Percentiles rank a stretch among this genome's conserved stretches.
Evolutionary conservation across 106 monocot species (phyloP).

Genomic region (Ottelia alismoides): DNA sequence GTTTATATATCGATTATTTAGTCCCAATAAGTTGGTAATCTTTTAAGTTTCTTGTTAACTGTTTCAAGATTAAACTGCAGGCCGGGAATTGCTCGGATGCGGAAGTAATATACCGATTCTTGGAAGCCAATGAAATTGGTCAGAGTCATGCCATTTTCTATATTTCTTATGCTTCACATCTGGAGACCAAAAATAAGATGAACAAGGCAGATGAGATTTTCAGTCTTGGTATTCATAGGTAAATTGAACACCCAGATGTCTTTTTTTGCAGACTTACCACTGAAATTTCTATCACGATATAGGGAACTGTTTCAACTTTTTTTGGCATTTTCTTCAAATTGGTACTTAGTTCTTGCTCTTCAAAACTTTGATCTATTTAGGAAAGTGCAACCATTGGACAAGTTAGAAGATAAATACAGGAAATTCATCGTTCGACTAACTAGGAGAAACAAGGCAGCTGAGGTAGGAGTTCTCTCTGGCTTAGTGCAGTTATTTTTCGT

Average conservation of each 20-base stretch:
- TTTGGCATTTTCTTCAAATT: background rate
- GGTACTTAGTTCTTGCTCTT: background rate
- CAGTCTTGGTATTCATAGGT: conserved; percentile 86
- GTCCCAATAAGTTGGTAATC: background rate
- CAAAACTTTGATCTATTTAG: conserved; percentile 14
- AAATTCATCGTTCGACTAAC: conserved; percentile 54
- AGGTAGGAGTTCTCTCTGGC: conserved; percentile 39
- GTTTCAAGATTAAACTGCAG: conserved; percentile 13
- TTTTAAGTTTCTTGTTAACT: background rate
- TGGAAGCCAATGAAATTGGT: conserved; percentile 84
- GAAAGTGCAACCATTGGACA: conserved; percentile 55
- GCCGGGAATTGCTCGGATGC: conserved; percentile 74
- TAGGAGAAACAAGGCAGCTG: conserved; percentile 16
- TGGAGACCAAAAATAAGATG: conserved; percentile 75
- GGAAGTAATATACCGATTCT: conserved; percentile 77
- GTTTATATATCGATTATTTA: background rate
- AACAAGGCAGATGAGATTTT: conserved; percentile 84
- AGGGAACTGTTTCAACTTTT: background rate
- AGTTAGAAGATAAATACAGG: conserved; percentile 53
- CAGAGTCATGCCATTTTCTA: conserved; percentile 54
- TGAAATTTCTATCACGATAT: no score
- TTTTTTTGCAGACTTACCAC: no score
- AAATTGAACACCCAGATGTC: conserved; percentile 1
- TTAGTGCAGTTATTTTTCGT: no score
- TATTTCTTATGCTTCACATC: conserved; percentile 43